Base-by-base conservation (phyloP, 495 filamentous ascomycete species). In the Niebla homalea region DNA sequence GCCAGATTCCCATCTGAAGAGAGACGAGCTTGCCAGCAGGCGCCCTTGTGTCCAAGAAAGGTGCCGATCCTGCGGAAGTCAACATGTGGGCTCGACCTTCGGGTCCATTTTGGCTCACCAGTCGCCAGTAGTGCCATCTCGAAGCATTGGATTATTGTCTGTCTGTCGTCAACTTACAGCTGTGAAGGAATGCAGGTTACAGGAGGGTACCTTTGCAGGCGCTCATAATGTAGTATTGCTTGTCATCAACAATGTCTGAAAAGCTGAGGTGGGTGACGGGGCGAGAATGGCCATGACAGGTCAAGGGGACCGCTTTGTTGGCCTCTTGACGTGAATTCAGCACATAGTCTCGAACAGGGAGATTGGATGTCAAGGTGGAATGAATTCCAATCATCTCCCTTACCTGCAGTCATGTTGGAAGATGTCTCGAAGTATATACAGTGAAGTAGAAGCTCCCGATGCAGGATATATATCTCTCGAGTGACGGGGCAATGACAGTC, bases 91-190 rank as follows among this genome's bases (percentile, higher is more conserved):
- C 11, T 19, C 10, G 10, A 32, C 19, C 8, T 32, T 12, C 29
- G 2, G 37, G 12, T 51, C 6, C 52, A 49, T 35, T 11, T 35
- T 47, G 14, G 45, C 77, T 51, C 67, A 84, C 82, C 87, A 98
- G 65, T 98, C 92, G 48, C 92, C 92, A 15, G 92, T 97, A 48
- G 94, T 78, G 47, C 92, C 92, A 73, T 98, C 86, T 49, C 92
- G 84, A 58, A 98, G 85, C 90, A 97, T 97, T 32, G 92, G 92
- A 64, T 96, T 96, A 59, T 87, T 88, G 67, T 98, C 92, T 89
- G 60, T 40, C 42, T 18, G 43, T 29, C 20, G 25, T 51, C 26
- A 29, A 48, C 43, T n/a, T 26, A 16, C 40, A 5, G 2, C 4
- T 20, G 15, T 44, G 1, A 1, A 11, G n/a, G 15, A 23, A 45